These are phyloP conservation scores for Agaricus subrufescens DNA, from an alignment of 768 basidiomycete species.

Conservation along the genomic window DNA sequence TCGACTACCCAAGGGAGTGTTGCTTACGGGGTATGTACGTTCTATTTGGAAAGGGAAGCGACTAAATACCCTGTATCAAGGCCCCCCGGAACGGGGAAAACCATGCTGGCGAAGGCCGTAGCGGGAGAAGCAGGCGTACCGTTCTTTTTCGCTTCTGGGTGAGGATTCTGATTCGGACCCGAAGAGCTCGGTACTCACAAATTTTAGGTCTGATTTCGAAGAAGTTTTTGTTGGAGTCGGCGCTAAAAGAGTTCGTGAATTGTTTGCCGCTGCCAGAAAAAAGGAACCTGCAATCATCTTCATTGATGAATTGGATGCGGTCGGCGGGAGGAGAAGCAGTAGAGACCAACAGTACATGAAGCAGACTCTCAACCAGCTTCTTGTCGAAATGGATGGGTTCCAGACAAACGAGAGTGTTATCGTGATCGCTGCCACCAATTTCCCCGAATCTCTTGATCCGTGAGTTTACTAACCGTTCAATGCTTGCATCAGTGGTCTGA, in stretches of 20 bases:
- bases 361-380: slow-evolving; percentile 91
- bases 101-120: slow-evolving; percentile 93
- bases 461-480: slow-evolving; percentile 30
- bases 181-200: slow-evolving; percentile 6
- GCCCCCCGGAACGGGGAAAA: slow-evolving; percentile 95
- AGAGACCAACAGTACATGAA: slow-evolving; percentile 89
- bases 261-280: slow-evolving; percentile 91
- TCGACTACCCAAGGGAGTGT: slow-evolving; percentile 89
- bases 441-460: slow-evolving; percentile 91
- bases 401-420: slow-evolving; percentile 90
- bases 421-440: slow-evolving; percentile 96
- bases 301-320: slow-evolving; percentile 94
- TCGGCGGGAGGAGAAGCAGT: slow-evolving; percentile 83
- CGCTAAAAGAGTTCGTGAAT: slow-evolving; percentile 91
- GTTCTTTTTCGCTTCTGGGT: slow-evolving; percentile 96
- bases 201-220: slow-evolving; percentile 82
- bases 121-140: slow-evolving; percentile 98
- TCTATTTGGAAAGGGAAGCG: slow-evolving; percentile 1
- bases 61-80: slow-evolving; percentile 22
- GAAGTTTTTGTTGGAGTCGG: slow-evolving; percentile 98
- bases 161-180: slow-evolving; percentile 16
- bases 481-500: slow-evolving; percentile 1
- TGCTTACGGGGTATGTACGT: slow-evolving; percentile 65
- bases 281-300: slow-evolving; percentile 97
- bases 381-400: slow-evolving; percentile 98